Conservation (phyloP, 805 yeast genomes). For the Starmerella geochares region DNA sequence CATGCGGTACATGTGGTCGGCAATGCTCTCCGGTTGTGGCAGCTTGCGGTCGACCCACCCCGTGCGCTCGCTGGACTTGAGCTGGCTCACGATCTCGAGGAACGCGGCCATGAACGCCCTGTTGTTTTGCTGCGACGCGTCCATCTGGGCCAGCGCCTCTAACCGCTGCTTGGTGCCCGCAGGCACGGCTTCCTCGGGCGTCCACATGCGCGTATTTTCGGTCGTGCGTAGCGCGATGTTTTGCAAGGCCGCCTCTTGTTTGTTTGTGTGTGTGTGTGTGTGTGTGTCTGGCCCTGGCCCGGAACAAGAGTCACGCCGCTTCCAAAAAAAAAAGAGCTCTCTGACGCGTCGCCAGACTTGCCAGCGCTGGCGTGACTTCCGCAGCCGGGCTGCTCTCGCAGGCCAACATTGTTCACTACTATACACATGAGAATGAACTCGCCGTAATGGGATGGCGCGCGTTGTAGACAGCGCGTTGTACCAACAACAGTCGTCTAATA, state of each 20-base stretch:
- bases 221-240: background rate
- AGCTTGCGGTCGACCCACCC: slow-evolving; percentile 79
- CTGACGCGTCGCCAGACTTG: no score
- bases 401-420: no score
- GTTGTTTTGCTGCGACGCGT: slow-evolving; percentile 21
- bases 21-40: slow-evolving; percentile 55
- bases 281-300: background rate
- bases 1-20: slow-evolving; percentile 98
- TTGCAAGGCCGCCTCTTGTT: no score
- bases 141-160: slow-evolving; percentile 12
- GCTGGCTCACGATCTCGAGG: slow-evolving; percentile 56
- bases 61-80: slow-evolving; percentile 76
- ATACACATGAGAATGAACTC: no score
- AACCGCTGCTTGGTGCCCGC: slow-evolving; percentile 36
- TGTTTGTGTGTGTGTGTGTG: no score
- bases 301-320: background rate
- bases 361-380: no score
- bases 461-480: no score
- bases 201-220: slow-evolving; percentile 35
- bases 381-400: no score
- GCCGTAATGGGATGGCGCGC: no score
- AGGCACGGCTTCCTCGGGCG: slow-evolving; percentile 47
- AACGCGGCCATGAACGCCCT: slow-evolving; percentile 35
- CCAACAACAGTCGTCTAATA: no score
- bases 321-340: background rate